Percentiles rank a stretch among this genome's conserved stretches.
These are phyloP conservation scores for Calonectria pteridis DNA, from an alignment of 2,329 filamentous ascomycete genomes.

Conservation along the genomic window DNA sequence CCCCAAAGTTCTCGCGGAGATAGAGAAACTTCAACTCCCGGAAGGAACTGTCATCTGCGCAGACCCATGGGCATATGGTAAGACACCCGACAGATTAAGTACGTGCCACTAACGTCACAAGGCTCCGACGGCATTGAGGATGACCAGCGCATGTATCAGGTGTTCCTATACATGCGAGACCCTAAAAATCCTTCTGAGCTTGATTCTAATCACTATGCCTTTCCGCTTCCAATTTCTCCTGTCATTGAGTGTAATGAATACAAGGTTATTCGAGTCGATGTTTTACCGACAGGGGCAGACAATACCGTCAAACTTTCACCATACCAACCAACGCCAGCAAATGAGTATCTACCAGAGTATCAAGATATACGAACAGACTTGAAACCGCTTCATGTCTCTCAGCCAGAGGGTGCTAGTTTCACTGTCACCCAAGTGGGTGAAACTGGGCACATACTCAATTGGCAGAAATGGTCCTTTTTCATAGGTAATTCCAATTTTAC, in stretches of 20 bases:
- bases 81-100: neutral
- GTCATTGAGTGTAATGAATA: conserved; percentile 70
- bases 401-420: conserved; percentile 78
- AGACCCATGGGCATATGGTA: conserved; percentile 38
- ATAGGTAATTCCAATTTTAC: neutral
- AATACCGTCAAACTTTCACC: conserved; percentile 51
- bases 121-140: conserved; percentile 36
- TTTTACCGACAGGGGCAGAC: conserved; percentile 63
- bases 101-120: neutral
- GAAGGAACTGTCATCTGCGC: conserved; percentile 35
- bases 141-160: conserved; percentile 36
- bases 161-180: conserved; percentile 59
- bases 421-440: conserved; percentile 59
- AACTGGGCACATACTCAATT: conserved; percentile 53
- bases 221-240: conserved; percentile 70
- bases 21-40: conserved; percentile 31
- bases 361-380: conserved; percentile 64
- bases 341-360: conserved; percentile 64
- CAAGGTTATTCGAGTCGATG: conserved; percentile 68
- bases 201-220: conserved; percentile 73
- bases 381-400: conserved; percentile 79
- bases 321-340: conserved; percentile 31
- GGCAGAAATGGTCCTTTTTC: conserved; percentile 77
- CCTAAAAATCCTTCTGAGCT: conserved; percentile 55
- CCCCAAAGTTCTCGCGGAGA: conserved; percentile 28